These are phyloP conservation scores for Dipteronia dyeriana DNA, from an alignment of 345 rosid genomes.

Conservation along the genomic window DNA sequence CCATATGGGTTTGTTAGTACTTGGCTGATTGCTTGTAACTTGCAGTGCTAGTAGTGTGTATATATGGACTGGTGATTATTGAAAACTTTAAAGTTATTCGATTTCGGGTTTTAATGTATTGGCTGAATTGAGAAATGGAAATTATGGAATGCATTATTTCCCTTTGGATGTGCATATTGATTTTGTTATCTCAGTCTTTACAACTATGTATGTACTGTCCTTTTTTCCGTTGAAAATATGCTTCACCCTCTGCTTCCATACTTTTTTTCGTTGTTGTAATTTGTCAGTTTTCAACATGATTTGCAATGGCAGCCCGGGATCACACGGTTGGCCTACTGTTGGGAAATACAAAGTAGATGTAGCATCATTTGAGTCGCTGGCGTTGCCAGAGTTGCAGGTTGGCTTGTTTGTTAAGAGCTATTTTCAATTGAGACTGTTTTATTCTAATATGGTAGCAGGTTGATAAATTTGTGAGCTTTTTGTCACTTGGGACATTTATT, in stretches of 20 bases:
- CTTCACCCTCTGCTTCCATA: not conserved
- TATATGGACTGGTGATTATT: not conserved
- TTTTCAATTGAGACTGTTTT: not conserved
- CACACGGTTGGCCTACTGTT: constrained; percentile 63
- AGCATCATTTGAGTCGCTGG: constrained; percentile 63
- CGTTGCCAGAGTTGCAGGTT: constrained; percentile 77
- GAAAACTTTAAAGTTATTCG: not conserved
- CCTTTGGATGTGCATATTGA: not conserved
- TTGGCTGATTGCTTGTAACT: not conserved
- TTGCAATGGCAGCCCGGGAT: constrained; percentile 49
- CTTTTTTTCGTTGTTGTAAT: not conserved
- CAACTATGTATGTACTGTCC: not conserved
- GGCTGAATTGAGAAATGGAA: not conserved
- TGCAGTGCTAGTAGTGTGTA: not conserved
- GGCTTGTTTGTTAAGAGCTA: not conserved
- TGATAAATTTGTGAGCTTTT: not conserved
- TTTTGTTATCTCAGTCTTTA: not conserved
- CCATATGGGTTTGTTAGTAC: not conserved
- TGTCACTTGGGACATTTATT: not conserved
- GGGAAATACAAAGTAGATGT: constrained; percentile 72
- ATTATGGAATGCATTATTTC: not conserved
- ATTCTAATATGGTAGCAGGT: not conserved
- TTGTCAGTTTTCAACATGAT: not conserved
- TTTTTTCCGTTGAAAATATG: not conserved
- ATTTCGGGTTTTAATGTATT: not conserved